Conservation (phyloP, 176 grass and related monocot genomes). For the Hordeum vulgare region DNA sequence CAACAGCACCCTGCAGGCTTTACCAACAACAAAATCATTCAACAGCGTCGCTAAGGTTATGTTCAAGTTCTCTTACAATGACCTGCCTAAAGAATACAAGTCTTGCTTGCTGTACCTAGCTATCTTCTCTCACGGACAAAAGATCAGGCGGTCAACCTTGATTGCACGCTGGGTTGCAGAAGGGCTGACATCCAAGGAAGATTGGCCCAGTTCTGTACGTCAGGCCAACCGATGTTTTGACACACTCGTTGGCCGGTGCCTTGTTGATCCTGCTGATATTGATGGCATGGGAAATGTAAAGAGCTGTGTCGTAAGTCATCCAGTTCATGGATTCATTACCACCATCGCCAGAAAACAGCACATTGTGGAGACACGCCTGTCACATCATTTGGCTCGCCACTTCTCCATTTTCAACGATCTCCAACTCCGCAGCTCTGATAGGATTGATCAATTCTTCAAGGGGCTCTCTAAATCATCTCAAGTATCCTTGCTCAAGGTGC, state of each 20-base stretch:
- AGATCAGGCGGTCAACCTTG: neutral
- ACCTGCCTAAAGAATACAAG: neutral
- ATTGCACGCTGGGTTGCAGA: neutral
- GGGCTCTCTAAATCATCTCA: neutral
- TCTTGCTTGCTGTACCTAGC: neutral
- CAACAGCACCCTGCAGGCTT: neutral
- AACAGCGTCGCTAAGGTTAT: neutral
- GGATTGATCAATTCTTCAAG: neutral
- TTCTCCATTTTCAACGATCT: slow-evolving; percentile 25
- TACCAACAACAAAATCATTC: neutral
- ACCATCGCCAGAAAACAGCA: neutral
- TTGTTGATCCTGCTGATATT: neutral
- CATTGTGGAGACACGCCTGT: neutral
- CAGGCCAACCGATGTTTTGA: slow-evolving; percentile 4
- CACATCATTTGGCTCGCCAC: neutral
- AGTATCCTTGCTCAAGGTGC: slow-evolving; percentile 11
- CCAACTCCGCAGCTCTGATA: neutral
- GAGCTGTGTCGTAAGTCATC: neutral
- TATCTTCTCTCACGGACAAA: neutral
- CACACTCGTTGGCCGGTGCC: neutral
- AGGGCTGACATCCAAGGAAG: neutral
- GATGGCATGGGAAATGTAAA: neutral
- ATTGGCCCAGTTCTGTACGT: neutral
- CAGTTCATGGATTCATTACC: slow-evolving; percentile 12
- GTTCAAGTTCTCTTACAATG: neutral